Evolutionary conservation across 2,329 filamentous ascomycete genomes (phyloP), one percentile per base, ranked within the genome.

Genomic region (Sclerotinia nivalis): DNA sequence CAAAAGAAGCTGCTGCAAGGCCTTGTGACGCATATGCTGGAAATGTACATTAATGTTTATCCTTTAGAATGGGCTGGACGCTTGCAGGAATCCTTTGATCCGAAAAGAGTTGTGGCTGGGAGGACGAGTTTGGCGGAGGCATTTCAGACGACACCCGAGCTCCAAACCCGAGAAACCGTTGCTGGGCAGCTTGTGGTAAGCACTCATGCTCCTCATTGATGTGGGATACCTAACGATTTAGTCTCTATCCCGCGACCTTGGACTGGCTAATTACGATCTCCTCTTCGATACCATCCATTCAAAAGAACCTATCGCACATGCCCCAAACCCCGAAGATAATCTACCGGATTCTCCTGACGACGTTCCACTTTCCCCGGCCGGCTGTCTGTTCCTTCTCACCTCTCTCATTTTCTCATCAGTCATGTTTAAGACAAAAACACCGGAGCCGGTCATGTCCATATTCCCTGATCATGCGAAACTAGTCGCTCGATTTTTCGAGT

Each of bases 11-110:
- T 95, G 22, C 80, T 95, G 34, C 89, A 93, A 76, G 89, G 89
- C 1, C 94, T 96, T 78, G 84, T 93, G n/a, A 93, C 91, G 0
- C 91, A 92, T 77, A 81, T 94, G 25, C 80, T 94, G 15, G 91
- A 94, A 77, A 86, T 90, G 59, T 95, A 93, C 74, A 85, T 92
- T 71, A 88, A 88, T 73, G 82, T 80, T 9, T 86, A 88, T 73
- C 82, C 82, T 34, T 78, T 90, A 78, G 84, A 86, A 59, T 90
- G 88, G 88, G 84, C 88, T 2, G 81, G 86, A 20, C 82, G 92
- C 65, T 79, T 93, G 69, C 83, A 91, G 72, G 92, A 95, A 79
- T 88, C 86, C 71, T 87, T 89, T 72, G 83, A 87, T 66, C 91
- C 91, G 0, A 84, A 87, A 69, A 88, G 84, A 75, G 83, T 88